phyloP scores from a whole-genome alignment of 129 eudicot genomes.

The Heracleum sosnowskyi region DNA sequence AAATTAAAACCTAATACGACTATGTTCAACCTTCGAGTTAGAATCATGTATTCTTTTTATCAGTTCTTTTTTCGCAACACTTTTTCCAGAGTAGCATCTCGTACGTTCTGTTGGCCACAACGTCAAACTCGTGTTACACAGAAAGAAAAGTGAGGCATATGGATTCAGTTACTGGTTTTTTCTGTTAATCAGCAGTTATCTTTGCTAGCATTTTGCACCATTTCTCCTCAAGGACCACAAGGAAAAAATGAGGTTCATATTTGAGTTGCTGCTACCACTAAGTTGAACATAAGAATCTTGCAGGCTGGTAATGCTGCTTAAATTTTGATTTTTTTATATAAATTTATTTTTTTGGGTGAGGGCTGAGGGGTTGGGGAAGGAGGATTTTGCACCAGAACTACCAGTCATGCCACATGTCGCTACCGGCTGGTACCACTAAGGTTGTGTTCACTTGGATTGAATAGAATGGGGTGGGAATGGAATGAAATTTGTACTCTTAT shows the following conservation, averaged over 20 bases:
- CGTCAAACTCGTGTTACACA: not conserved
- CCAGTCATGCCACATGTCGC: not conserved
- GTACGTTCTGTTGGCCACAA: not conserved
- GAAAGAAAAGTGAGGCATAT: not conserved
- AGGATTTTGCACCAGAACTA: not conserved
- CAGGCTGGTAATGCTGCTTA: not conserved
- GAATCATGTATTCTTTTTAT: not conserved
- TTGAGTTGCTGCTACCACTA: not conserved
- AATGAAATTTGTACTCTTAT: too few species aligned
- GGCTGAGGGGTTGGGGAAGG: not conserved
- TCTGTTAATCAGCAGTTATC: not conserved
- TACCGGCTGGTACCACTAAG: not conserved
- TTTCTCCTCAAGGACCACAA: not conserved
- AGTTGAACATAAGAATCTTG: slow-evolving; percentile 6
- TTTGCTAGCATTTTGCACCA: not conserved
- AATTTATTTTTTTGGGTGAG: not conserved
- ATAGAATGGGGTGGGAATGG: too few species aligned
- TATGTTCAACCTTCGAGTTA: too few species aligned
- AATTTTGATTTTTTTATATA: too few species aligned
- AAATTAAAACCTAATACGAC: too few species aligned
- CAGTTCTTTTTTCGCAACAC: not conserved
- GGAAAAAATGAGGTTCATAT: not conserved
- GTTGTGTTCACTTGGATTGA: too few species aligned
- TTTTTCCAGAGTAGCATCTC: too few species aligned
- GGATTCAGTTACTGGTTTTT: not conserved